Percentiles rank a stretch among this genome's conserved stretches.
Evolutionary conservation across 306 rosid genomes (phyloP).

Genomic region (Mimosa bimucronata): DNA sequence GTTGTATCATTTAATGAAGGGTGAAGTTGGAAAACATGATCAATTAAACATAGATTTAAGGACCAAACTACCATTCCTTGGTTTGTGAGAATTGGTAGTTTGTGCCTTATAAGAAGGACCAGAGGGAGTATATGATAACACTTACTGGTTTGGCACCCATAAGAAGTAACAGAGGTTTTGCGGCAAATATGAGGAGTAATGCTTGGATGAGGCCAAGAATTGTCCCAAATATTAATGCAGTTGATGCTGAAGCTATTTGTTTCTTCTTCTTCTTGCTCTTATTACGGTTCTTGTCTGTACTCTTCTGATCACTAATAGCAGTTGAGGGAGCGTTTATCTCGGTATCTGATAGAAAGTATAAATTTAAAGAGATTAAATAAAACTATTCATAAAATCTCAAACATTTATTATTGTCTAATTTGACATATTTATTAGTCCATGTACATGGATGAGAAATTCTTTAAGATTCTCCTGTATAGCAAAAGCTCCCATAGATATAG

Average conservation of each 20-base stretch:
- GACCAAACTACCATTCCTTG: no score
- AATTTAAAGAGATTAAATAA: not conserved
- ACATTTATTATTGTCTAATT: no score
- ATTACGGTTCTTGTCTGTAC: conserved; percentile 36
- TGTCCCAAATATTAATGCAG: conserved; percentile 84
- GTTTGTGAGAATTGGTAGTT: no score
- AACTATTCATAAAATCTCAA: not conserved
- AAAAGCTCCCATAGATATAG: not conserved
- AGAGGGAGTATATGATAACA: no score
- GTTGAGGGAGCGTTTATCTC: not conserved
- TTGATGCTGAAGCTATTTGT: conserved; percentile 87
- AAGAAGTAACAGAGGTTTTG: conserved; percentile 71
- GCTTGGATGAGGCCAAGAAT: conserved; percentile 87
- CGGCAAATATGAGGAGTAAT: conserved; percentile 64
- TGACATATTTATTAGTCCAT: no score
- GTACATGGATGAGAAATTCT: no score
- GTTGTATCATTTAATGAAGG: no score
- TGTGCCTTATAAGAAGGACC: no score
- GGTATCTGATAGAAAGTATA: conserved; percentile 26
- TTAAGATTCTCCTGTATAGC: not conserved
- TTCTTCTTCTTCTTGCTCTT: conserved; percentile 43
- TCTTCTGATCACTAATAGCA: no score
- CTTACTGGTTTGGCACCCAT: conserved; percentile 90
- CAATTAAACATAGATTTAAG: no score
- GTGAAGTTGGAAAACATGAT: no score